Evolutionary conservation across 2,329 filamentous ascomycete genomes (phyloP).

Genomic region (Boeremia exigua): DNA sequence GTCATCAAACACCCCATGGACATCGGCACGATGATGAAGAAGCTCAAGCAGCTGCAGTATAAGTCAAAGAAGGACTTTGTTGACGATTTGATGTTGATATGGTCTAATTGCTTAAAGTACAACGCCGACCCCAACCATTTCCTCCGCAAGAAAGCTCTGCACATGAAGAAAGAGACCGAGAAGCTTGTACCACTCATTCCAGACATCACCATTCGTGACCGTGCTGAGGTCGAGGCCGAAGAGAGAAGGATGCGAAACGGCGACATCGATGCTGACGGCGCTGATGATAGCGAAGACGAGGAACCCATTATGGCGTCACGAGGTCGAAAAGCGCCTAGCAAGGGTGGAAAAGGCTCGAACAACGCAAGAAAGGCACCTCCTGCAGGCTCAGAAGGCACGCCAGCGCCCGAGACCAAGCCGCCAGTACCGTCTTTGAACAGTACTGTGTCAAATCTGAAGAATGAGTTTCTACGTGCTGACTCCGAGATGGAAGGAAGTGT

Average conservation of each 20-base stretch:
- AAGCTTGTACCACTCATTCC: conserved; percentile 95
- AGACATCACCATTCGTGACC: conserved; percentile 86
- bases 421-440: conserved; percentile 63
- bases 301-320: conserved; percentile 98
- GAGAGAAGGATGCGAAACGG: conserved; percentile 80
- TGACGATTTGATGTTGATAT: conserved; percentile 90
- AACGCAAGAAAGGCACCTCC: conserved; percentile 74
- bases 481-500: conserved; percentile 83
- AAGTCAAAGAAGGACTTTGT: conserved; percentile 88
- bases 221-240: conserved; percentile 83
- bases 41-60: conserved; percentile 72
- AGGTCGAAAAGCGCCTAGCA: conserved; percentile 82
- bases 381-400: conserved; percentile 79
- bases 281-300: conserved; percentile 87
- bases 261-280: conserved; percentile 80
- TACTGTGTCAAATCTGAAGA: conserved; percentile 57
- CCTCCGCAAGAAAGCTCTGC: conserved; percentile 87
- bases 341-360: conserved; percentile 71
- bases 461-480: conserved; percentile 65
- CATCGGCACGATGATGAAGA: conserved; percentile 97
- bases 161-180: conserved; percentile 97
- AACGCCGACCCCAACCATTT: conserved; percentile 90
- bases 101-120: conserved; percentile 95
- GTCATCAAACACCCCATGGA: conserved; percentile 98
- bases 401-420: conserved; percentile 76